Base-by-base conservation (phyloP, 345 rosid species). In the Linum tenue region DNA sequence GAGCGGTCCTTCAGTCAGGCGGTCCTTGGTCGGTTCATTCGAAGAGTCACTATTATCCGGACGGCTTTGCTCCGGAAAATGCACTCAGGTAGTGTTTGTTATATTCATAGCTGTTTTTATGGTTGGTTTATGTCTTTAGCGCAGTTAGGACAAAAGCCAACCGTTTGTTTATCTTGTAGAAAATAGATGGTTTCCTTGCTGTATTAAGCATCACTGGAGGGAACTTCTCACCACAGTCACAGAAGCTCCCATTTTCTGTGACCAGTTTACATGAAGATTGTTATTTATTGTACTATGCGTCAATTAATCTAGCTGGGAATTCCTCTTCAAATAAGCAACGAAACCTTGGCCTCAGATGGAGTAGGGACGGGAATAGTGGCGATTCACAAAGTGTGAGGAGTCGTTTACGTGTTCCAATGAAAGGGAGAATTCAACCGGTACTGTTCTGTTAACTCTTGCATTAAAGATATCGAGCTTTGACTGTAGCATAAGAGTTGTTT, bases 381-480 rank as follows among this genome's bases (percentile, higher is more conserved):
- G 98, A 87, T 74, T 68, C 72, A 60, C 97, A 85, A 73, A 70
- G 79, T 73, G 73, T 84, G 43, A 82, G 80, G 81, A 89, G 85
- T 73, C 78, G 88, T 38, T 63, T 86, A 36, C 85, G 90, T 63
- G 77, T 89, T 56, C 97, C 97, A 50, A 82, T 89, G 87, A 92
- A 92, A 86, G 98, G 98, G 66, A 90, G 97, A 64, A 82, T 92
- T 68, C 96, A 92, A 74, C 78, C 89, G 91, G 97, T 92, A 84
- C 58, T 60, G 43, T 35, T 41, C 9, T 41, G 44, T 41, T 41
- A 41, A 8, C 44, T 41, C 9, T 4, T 41, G 44, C 9, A 4
- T 4, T 12, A 48, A 48, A 48, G 11, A 48, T 6, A 15, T 48
- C 14, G 53, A 48, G 53, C 53, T 48, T 48, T 48, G 53, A 48